Percentiles rank a stretch among this genome's conserved stretches.
Evolutionary conservation across 2,329 filamentous ascomycete genomes (phyloP).

Genomic region (Epichloe sibirici): DNA sequence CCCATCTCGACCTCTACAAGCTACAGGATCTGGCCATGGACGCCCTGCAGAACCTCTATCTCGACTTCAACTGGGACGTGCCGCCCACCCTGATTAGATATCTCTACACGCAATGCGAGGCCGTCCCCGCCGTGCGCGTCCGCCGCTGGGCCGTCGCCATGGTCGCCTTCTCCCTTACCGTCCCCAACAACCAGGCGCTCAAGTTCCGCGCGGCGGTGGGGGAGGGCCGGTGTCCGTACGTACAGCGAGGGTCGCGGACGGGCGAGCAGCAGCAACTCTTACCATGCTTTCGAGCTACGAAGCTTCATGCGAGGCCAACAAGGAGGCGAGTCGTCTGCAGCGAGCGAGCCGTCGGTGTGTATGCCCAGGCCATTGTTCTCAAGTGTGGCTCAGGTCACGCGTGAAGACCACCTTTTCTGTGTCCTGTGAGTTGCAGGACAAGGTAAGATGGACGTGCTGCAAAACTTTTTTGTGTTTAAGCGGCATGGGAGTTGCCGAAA

Average conservation of each 20-base stretch:
- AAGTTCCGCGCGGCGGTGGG: conserved; percentile 35
- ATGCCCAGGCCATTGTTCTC: conserved; percentile 19
- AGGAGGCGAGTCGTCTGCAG: not conserved
- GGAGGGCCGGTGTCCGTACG: conserved; percentile 44
- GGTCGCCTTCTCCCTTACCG: conserved; percentile 42
- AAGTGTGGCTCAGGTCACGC: conserved; percentile 17
- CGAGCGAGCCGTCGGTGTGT: conserved; percentile 1
- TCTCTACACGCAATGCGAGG: conserved; percentile 41
- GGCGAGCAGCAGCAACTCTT: conserved; percentile 5
- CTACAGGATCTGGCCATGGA: conserved; percentile 48
- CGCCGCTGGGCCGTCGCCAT: conserved; percentile 49
- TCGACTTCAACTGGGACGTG: conserved; percentile 46
- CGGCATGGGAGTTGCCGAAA: too few species aligned
- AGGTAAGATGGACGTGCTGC: not conserved
- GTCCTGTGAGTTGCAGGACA: conserved; percentile 11
- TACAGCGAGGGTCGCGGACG: conserved; percentile 18
- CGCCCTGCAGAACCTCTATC: conserved; percentile 45
- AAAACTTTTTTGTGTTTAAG: too few species aligned
- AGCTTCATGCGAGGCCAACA: not conserved
- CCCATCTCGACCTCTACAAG: conserved; percentile 33
- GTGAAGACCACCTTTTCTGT: conserved; percentile 9
- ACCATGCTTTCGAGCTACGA: not conserved
- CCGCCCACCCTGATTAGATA: conserved; percentile 37
- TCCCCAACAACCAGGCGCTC: conserved; percentile 14
- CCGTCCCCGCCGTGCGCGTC: conserved; percentile 36